Percentiles rank a stretch among this genome's conserved stretches.
Evolutionary conservation across 129 eudicot species (phyloP).

Genomic region (Rutidosis leptorrhynchoides): DNA sequence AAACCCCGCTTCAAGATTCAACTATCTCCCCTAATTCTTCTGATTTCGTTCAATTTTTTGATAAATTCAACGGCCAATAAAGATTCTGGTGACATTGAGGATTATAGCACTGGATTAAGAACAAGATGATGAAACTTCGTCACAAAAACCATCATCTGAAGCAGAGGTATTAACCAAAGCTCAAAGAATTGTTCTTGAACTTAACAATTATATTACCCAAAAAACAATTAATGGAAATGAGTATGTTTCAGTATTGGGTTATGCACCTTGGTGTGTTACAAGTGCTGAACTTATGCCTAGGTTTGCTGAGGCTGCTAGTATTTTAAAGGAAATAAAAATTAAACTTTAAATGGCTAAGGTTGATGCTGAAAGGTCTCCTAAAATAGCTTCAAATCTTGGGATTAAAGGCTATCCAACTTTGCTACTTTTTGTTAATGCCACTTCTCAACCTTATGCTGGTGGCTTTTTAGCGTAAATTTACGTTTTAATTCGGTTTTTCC

Average conservation of each 20-base stretch:
- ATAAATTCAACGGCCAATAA: constrained; percentile 27
- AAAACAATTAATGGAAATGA: constrained; percentile 53
- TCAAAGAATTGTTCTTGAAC: constrained; percentile 71
- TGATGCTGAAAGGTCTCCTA: constrained; percentile 77
- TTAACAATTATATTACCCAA: constrained; percentile 54
- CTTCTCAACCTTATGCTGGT: constrained; percentile 64
- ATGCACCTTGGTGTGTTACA: constrained; percentile 83
- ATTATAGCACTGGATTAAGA: constrained; percentile 70
- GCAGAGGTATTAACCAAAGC: constrained; percentile 73
- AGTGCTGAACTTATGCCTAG: constrained; percentile 96
- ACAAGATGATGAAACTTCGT: constrained; percentile 23
- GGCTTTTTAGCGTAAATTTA: constrained; percentile 73
- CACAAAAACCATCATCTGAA: constrained; percentile 42
- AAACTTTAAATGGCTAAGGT: constrained; percentile 56
- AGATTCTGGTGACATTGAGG: constrained; percentile 59
- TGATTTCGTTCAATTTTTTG: constrained; percentile 36
- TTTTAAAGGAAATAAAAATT: constrained; percentile 46
- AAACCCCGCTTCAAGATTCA: constrained; percentile 51
- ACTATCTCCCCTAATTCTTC: constrained; percentile 35
- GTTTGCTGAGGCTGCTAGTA: constrained; percentile 84
- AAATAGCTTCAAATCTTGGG: constrained; percentile 69
- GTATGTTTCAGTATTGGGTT: constrained; percentile 73
- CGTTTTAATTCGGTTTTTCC: not conserved
- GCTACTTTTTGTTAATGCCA: constrained; percentile 71
- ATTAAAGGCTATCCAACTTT: constrained; percentile 88